Percentiles rank a stretch among this genome's conserved stretches.
phyloP scores from a whole-genome alignment of 108 stramenopile genomes.

The Stephanodiscus triporus region DNA sequence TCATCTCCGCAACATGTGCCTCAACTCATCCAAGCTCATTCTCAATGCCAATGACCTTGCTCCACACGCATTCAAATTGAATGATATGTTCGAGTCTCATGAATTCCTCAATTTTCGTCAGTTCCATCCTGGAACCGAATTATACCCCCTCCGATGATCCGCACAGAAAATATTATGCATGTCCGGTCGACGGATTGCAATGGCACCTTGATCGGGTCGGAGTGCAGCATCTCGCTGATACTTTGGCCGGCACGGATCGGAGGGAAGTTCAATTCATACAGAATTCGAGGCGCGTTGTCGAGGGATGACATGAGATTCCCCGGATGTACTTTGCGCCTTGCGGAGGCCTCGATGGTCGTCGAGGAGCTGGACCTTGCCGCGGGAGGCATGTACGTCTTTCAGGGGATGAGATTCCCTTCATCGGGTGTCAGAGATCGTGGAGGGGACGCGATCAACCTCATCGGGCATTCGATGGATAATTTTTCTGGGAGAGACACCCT shows the following conservation, averaged over 20 bases:
- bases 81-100: constrained; percentile 13
- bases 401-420: constrained; percentile 35
- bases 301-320: constrained; percentile 36
- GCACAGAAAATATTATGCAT: constrained; percentile 38
- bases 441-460: constrained; percentile 45
- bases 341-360: constrained; percentile 6
- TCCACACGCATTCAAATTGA: constrained; percentile 7
- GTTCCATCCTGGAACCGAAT: constrained; percentile 29
- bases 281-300: constrained; percentile 26
- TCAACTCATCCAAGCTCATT: constrained; percentile 32
- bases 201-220: constrained; percentile 38
- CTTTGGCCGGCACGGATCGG: constrained; percentile 27
- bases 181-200: constrained; percentile 28
- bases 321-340: constrained; percentile 2
- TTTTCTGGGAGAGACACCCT: no score
- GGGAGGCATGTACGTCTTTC: constrained; percentile 40
- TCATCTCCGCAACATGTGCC: constrained; percentile 24
- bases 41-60: constrained; percentile 29
- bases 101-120: constrained; percentile 19
- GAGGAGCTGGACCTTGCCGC: constrained; percentile 28
- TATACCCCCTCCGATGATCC: constrained; percentile 29
- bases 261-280: constrained; percentile 41
- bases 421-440: constrained; percentile 30
- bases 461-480: no score
- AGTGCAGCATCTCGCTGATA: constrained; percentile 40